Percentiles rank a stretch among this genome's conserved stretches.
These are phyloP conservation scores for Globisporangium okanoganense DNA, from an alignment of 352 stramenopile genomes.

Conservation along the genomic window DNA sequence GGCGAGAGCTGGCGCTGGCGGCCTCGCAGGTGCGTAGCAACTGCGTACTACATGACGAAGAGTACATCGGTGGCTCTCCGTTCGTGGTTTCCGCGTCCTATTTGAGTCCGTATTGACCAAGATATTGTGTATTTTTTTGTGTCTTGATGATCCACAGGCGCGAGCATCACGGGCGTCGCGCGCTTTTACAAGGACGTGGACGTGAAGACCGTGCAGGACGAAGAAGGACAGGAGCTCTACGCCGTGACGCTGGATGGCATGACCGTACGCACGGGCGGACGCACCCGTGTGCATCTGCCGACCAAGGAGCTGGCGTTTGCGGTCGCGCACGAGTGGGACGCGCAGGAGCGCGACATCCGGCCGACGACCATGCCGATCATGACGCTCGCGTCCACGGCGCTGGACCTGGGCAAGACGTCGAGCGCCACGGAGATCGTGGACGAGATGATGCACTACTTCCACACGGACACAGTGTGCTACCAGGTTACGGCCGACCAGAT, in stretches of 20 bases:
- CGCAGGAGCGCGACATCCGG: conserved; percentile 68
- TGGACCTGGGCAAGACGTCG: conserved; percentile 61
- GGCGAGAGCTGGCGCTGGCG: conserved; percentile 39
- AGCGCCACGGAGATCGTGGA: conserved; percentile 55
- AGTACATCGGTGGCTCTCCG: not conserved
- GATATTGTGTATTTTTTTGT: not conserved
- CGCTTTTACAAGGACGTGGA: conserved; percentile 84
- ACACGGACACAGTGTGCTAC: conserved; percentile 89
- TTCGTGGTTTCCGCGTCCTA: not conserved
- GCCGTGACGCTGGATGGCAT: conserved; percentile 81
- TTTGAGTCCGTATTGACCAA: not conserved
- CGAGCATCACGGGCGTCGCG: conserved; percentile 73
- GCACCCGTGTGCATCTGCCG: conserved; percentile 57
- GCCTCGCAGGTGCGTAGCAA: conserved; percentile 27
- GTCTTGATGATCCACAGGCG: conserved; percentile 31
- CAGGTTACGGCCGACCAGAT: conserved; percentile 77
- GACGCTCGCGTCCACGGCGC: conserved; percentile 75
- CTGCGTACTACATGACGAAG: too few relatives aligned
- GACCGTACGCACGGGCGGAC: conserved; percentile 68
- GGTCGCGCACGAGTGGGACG: conserved; percentile 83
- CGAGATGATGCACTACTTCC: conserved; percentile 85
- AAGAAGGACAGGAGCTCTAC: conserved; percentile 29
- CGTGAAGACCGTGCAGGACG: conserved; percentile 47
- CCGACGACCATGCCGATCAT: conserved; percentile 87
- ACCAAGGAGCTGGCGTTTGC: conserved; percentile 64